These are phyloP conservation scores for Peniophora sp. DNA, from an alignment of 1,284 basidiomycete genomes.

Conservation along the genomic window DNA sequence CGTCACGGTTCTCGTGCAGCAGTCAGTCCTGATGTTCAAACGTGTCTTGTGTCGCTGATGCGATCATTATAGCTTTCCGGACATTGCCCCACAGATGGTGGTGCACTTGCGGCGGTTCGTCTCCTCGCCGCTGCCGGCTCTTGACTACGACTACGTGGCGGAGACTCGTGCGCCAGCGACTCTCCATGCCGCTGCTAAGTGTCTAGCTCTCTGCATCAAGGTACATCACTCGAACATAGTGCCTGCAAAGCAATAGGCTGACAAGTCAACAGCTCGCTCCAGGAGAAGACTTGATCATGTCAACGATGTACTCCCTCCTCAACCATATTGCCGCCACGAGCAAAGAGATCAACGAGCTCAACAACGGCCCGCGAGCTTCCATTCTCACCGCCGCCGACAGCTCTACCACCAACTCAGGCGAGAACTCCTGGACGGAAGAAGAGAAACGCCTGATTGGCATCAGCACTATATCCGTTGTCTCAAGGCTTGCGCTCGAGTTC, in stretches of 20 bases:
- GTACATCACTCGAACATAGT: slow-evolving; percentile 26
- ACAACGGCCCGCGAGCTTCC: slow-evolving; percentile 32
- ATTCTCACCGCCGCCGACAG: slow-evolving; percentile 31
- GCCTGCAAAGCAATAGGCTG: neutral
- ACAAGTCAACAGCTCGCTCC: slow-evolving; percentile 54
- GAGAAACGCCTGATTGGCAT: slow-evolving; percentile 81
- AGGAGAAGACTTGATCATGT: slow-evolving; percentile 88
- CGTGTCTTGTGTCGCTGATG: neutral
- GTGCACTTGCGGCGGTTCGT: slow-evolving; percentile 83
- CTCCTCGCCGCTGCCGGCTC: slow-evolving; percentile 81
- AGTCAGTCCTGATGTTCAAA: slow-evolving; percentile 35
- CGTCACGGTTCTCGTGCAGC: slow-evolving; percentile 74
- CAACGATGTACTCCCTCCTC: slow-evolving; percentile 92
- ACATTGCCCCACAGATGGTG: slow-evolving; percentile 72
- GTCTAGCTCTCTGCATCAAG: slow-evolving; percentile 84
- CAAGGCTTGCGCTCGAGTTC: slow-evolving; percentile 78
- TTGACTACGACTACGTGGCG: slow-evolving; percentile 77
- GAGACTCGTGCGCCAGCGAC: slow-evolving; percentile 70
- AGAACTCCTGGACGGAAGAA: slow-evolving; percentile 70
- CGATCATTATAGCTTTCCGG: slow-evolving; percentile 57
- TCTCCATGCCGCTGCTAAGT: slow-evolving; percentile 81
- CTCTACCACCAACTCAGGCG: slow-evolving; percentile 44
- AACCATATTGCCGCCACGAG: slow-evolving; percentile 83
- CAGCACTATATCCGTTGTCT: slow-evolving; percentile 86
- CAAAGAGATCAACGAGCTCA: slow-evolving; percentile 60